A percentile compares a stretch with the other conserved stretches of the same genome.
phyloP scores from a whole-genome alignment of 441 rosid genomes.

The Gossypium gossypioides region DNA sequence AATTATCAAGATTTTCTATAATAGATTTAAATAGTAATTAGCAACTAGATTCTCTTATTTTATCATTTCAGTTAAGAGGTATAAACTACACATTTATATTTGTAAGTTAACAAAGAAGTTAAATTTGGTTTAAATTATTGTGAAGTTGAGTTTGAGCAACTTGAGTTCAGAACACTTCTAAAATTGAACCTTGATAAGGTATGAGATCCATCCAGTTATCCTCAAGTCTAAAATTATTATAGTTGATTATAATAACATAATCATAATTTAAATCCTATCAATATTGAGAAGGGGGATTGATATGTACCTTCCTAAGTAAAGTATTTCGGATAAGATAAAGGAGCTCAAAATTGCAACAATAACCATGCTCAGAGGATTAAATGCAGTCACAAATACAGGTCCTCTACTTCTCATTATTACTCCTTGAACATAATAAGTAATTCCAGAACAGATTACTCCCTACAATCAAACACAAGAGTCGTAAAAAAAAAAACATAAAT shows the following conservation, averaged over 20 bases:
- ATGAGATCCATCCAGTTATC: too few relatives aligned
- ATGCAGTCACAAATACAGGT: constrained; percentile 39
- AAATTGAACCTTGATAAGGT: too few relatives aligned
- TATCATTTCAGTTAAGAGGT: too few relatives aligned
- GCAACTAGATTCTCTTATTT: too few relatives aligned
- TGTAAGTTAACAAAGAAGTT: too few relatives aligned
- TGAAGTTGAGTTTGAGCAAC: too few relatives aligned
- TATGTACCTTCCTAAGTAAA: constrained; percentile 30
- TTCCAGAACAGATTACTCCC: constrained; percentile 35
- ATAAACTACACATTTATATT: too few relatives aligned
- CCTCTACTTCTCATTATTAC: constrained; percentile 25
- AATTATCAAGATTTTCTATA: background rate
- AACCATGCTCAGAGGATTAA: constrained; percentile 35
- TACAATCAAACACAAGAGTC: constrained; percentile 8
- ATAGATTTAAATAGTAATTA: background rate
- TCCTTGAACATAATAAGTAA: constrained; percentile 27
- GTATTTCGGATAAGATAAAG: constrained; percentile 25
- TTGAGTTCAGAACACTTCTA: too few relatives aligned
- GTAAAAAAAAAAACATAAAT: background rate
- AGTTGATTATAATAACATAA: too few relatives aligned
- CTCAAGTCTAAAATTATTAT: too few relatives aligned
- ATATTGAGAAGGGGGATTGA: background rate
- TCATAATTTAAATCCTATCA: too few relatives aligned
- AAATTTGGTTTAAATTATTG: too few relatives aligned
- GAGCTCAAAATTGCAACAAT: constrained; percentile 29